Percentiles rank a stretch among this genome's conserved stretches.
Evolutionary conservation across 305 asterid genomes (phyloP).

Genomic region (Coffea humblotiana): DNA sequence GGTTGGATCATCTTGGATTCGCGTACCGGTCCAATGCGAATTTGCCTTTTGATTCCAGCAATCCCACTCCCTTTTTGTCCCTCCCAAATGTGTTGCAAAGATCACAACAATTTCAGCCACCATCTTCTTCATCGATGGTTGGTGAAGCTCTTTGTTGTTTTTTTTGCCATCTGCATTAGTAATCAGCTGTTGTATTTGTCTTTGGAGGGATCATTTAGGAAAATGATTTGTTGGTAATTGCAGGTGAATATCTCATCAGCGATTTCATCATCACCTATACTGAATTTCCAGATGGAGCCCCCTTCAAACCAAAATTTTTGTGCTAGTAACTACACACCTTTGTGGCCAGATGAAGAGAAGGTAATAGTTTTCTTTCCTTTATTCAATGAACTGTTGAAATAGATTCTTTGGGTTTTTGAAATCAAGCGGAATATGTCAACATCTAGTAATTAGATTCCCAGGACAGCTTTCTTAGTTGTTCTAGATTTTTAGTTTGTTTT

Average conservation of each 20-base stretch:
- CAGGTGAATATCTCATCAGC: conserved; percentile 63
- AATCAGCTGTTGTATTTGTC: background rate
- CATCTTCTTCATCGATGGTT: conserved; percentile 54
- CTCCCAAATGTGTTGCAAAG: conserved; percentile 40
- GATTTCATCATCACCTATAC: conserved; percentile 54
- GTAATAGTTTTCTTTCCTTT: conserved; percentile 27
- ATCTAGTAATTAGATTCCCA: background rate
- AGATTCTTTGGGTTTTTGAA: background rate
- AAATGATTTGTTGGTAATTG: conserved; percentile 16
- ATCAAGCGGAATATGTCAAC: background rate
- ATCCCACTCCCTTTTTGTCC: conserved; percentile 27
- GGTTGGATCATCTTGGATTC: conserved; percentile 40
- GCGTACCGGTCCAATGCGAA: conserved; percentile 28
- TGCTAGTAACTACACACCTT: conserved; percentile 40
- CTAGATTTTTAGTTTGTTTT: background rate
- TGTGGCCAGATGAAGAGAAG: conserved; percentile 75
- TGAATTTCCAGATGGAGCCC: conserved; percentile 85
- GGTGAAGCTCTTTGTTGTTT: conserved; percentile 9
- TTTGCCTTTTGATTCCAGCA: conserved; percentile 26
- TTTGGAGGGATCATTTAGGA: background rate
- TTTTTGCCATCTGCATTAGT: background rate
- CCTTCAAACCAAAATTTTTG: conserved; percentile 93
- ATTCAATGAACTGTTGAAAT: background rate
- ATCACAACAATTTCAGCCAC: conserved; percentile 50
- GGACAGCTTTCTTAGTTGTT: background rate